These are phyloP conservation scores for Przewalskia tangutica DNA, from an alignment of 257 asterid genomes.

Conservation along the genomic window DNA sequence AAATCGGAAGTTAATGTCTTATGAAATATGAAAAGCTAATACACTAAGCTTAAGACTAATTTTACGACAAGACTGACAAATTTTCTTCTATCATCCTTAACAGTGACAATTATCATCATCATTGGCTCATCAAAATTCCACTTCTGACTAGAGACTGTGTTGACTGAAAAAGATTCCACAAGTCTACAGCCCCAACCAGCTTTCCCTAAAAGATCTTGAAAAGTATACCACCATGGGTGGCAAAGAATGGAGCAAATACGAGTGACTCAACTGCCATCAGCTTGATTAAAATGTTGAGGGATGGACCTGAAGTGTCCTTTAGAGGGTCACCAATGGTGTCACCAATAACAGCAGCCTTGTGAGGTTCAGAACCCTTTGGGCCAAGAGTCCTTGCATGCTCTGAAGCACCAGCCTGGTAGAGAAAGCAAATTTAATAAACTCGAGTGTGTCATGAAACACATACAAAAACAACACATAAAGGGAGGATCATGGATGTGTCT, in stretches of 20 bases:
- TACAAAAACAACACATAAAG: background rate
- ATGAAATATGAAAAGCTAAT: background rate
- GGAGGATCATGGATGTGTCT: background rate
- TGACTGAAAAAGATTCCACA: background rate
- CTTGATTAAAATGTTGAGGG: conserved; percentile 42
- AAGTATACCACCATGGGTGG: conserved; percentile 37
- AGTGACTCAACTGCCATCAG: conserved; percentile 47
- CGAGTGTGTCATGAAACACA: background rate
- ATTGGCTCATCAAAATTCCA: background rate
- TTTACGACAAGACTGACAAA: background rate
- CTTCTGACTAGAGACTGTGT: background rate
- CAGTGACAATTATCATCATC: background rate
- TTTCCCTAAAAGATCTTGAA: conserved; percentile 23
- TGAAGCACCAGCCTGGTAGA: conserved; percentile 37
- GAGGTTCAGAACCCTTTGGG: conserved; percentile 45
- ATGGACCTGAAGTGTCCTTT: conserved; percentile 45
- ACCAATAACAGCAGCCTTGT: conserved; percentile 48
- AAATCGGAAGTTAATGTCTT: background rate
- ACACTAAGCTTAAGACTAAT: background rate
- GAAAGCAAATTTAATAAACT: background rate
- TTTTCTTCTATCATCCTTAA: background rate
- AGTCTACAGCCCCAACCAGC: background rate
- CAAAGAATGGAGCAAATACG: conserved; percentile 43
- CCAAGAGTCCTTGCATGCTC: conserved; percentile 39
- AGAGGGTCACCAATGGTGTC: conserved; percentile 46